Evolutionary conservation across 768 basidiomycete genomes (phyloP), one percentile per base, ranked within the genome.

Genomic region (Agrocybe praecox): DNA sequence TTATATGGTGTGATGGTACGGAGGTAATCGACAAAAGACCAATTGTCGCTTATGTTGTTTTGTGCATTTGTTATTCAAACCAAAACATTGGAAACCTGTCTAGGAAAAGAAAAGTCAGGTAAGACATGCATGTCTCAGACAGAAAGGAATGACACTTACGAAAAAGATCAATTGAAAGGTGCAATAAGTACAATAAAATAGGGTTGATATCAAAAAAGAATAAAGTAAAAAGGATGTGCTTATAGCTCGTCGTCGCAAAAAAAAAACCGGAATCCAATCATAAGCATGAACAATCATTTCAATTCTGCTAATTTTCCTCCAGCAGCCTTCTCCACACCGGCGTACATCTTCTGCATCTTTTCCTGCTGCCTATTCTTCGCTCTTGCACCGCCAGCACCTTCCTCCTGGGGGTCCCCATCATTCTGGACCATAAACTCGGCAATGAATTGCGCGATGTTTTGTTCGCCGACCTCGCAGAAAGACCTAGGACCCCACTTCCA

Each of bases 401-500:
- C 74, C 4, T 79, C 74, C 21, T 70, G 74, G 2, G 75, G 75
- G 2, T 74, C 74, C 46, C 65, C 74, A 18, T 67, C 74, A 1
- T 58, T 64, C 14, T 62, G 66, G 47, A 83, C 79, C 89, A 94
- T 92, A 63, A 95, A 90, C 63, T 91, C 86, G 1, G 86, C 86
- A 1, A 96, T 78, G 64, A 96, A 96, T 53, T 73, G 74, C 1
- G 86, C 90, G 9, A 95, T 75, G 12, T 78, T 86, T 56, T 79
- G 72, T 71, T 98, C 96, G 1, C 92, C 89, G 4, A 97, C 83
- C 71, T 98, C 96, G 29, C 83, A 83, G 36, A 88, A 82, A 1
- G 94, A 87, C 24, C 92, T 80, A 23, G 80, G 75, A 2, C 94
- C 95, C 95, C 95, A 98, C 17, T 85, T 82, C 93, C 92, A 94